These are phyloP conservation scores for Penicillium samsonianum DNA, from an alignment of 495 filamentous ascomycete species.

Conservation along the genomic window DNA sequence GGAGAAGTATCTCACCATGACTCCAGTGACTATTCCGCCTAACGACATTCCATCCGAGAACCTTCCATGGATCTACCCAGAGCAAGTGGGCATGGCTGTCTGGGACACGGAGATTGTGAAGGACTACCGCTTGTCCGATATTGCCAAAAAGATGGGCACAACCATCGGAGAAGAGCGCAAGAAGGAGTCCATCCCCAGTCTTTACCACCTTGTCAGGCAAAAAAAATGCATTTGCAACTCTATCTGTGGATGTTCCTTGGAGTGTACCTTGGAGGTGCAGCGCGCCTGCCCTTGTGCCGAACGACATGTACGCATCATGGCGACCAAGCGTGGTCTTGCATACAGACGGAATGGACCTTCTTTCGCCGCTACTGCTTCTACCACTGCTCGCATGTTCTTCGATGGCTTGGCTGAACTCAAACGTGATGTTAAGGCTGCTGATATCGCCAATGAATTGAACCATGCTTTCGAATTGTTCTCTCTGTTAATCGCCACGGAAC, in stretches of 20 bases:
- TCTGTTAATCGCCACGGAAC: conserved; percentile 34
- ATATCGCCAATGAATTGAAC: conserved; percentile 25
- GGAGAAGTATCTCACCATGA: conserved; percentile 37
- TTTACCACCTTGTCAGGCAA: conserved; percentile 30
- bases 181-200: conserved; percentile 19
- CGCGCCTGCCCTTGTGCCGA: conserved; percentile 39
- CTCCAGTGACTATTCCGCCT: conserved; percentile 18
- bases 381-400: conserved; percentile 33
- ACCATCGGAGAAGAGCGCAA: conserved; percentile 38
- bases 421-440: conserved; percentile 15
- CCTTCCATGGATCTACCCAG: conserved; percentile 32
- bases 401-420: conserved; percentile 28
- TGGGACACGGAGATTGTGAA: conserved; percentile 29
- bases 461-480: conserved; percentile 25
- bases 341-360: conserved; percentile 8
- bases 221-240: conserved; percentile 40
- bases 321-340: conserved; percentile 21
- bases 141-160: conserved; percentile 37
- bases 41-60: conserved; percentile 18
- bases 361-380: conserved; percentile 29
- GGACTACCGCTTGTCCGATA: conserved; percentile 33
- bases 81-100: background rate
- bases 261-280: conserved; percentile 34
- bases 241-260: conserved; percentile 34
- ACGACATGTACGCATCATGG: conserved; percentile 37